Evolutionary conservation across 148 eudicot species (phyloP), one percentile per base, ranked within the genome.

Genomic region (Fagopyrum esculentum): DNA sequence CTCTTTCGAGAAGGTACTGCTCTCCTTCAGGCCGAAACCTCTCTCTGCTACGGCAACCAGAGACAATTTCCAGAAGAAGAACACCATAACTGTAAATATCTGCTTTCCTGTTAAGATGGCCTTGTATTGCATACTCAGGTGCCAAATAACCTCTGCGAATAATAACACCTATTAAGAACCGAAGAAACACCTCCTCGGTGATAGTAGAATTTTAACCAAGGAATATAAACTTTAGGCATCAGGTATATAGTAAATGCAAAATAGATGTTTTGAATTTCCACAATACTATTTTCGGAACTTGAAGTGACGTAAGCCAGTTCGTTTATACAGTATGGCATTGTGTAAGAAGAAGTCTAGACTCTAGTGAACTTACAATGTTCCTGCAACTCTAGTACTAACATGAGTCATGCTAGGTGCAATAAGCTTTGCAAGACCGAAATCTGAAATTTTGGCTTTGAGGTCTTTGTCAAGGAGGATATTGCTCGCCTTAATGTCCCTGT

Each of bases 401-500:
- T 93, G 97, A 44, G 94, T 93, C 81, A 86, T 73, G 30, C 83
- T 77, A 6, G 81, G 50, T 15, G 92, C 94, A 56, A 93, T 84
- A 78, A 93, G 93, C 83, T 91, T 93, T 47, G 98, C 98, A 59
- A 93, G 87, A 56, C 98, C 98, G 78, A 93, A 93, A 87, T 93
- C 97, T 7, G 98, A 82, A 76, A 93, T 88, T 76, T 88, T 91
- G 54, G 98, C 88, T 9, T 80, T 80, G 45, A 93, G 82, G 77
- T 88, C 87, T 77, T 83, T 85, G 79, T 93, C 98, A 35, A 93
- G 94, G 77, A 93, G 93, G 73, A 93, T 70, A 82, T 93, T 93
- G 85, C 96, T 87, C 10, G 98, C 93, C 88, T 93, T 93, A 45
- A 93, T 93, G 78, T 93, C 98, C 83, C 98, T 84, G 55, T 93